phyloP scores from a whole-genome alignment of 1,139 yeast species.

The Citeromyces hawaiiensis region DNA sequence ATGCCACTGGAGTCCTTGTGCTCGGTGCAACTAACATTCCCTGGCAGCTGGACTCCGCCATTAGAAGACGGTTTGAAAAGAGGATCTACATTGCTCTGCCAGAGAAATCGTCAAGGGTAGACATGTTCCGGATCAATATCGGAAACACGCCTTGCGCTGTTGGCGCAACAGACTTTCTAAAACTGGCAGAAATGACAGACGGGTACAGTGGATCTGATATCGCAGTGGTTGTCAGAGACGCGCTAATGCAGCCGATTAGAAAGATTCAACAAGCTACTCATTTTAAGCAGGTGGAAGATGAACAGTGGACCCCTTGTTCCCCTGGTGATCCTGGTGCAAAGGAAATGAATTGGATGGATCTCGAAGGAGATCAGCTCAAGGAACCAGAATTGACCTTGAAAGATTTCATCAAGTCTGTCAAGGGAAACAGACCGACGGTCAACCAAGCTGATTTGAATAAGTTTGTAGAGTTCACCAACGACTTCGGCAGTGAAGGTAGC shows the following conservation, averaged over 20 bases:
- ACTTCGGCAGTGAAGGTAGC: constrained; percentile 96
- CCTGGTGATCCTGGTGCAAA: constrained; percentile 84
- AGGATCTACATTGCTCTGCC: constrained; percentile 94
- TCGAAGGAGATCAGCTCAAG: constrained; percentile 75
- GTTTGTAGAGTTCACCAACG: constrained; percentile 81
- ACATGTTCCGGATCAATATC: constrained; percentile 89
- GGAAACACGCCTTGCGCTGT: constrained; percentile 83
- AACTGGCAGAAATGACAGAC: constrained; percentile 86
- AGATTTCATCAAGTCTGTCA: constrained; percentile 88
- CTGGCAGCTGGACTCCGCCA: constrained; percentile 97
- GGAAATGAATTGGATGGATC: constrained; percentile 90
- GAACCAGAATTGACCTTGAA: constrained; percentile 86
- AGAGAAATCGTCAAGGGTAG: constrained; percentile 77
- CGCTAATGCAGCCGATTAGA: constrained; percentile 94
- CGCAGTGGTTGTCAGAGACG: constrained; percentile 94
- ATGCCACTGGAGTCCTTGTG: constrained; percentile 82
- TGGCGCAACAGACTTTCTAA: constrained; percentile 56
- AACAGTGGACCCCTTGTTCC: constrained; percentile 76
- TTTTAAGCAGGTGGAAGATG: constrained; percentile 44
- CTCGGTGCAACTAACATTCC: constrained; percentile 98
- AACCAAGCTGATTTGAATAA: constrained; percentile 69
- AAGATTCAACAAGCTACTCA: constrained; percentile 95
- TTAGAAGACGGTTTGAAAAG: constrained; percentile 90
- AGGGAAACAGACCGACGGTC: constrained; percentile 89
- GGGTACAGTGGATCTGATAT: constrained; percentile 98